phyloP scores from a whole-genome alignment of 805 yeast genomes.

The Monosporozyma siamensis region DNA sequence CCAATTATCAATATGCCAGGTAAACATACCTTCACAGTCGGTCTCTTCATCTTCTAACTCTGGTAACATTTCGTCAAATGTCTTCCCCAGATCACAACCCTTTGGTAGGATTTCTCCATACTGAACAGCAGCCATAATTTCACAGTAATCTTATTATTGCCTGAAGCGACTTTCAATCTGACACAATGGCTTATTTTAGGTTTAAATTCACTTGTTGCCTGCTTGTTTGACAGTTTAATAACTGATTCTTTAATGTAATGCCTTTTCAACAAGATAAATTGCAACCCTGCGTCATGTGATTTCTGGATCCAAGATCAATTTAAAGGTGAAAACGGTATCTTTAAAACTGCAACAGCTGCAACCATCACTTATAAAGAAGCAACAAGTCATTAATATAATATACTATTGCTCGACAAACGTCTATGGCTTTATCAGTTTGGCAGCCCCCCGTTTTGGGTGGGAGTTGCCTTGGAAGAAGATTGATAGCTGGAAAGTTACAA shows the following conservation, averaged over 20 bases:
- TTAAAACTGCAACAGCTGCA: not conserved
- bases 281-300: conserved; percentile 1
- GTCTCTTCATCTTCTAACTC: conserved; percentile 18
- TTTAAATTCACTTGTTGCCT: too few relatives aligned
- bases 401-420: too few relatives aligned
- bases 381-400: too few relatives aligned
- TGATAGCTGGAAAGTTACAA: not conserved
- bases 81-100: conserved; percentile 16
- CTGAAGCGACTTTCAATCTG: too few relatives aligned
- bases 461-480: not conserved
- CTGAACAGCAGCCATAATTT: not conserved
- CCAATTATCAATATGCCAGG: conserved; percentile 49
- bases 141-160: too few relatives aligned
- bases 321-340: not conserved
- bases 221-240: too few relatives aligned
- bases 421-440: not conserved
- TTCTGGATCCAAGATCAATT: not conserved
- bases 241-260: too few relatives aligned
- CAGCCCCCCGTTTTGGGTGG: not conserved
- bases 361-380: not conserved
- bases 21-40: conserved; percentile 30
- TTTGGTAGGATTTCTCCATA: conserved; percentile 12
- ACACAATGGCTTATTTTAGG: too few relatives aligned
- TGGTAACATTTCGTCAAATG: conserved; percentile 18
- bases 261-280: too few relatives aligned